Evolutionary conservation across 2,329 filamentous ascomycete genomes (phyloP).

Genomic region (Pseudogymnoascus sp.): DNA sequence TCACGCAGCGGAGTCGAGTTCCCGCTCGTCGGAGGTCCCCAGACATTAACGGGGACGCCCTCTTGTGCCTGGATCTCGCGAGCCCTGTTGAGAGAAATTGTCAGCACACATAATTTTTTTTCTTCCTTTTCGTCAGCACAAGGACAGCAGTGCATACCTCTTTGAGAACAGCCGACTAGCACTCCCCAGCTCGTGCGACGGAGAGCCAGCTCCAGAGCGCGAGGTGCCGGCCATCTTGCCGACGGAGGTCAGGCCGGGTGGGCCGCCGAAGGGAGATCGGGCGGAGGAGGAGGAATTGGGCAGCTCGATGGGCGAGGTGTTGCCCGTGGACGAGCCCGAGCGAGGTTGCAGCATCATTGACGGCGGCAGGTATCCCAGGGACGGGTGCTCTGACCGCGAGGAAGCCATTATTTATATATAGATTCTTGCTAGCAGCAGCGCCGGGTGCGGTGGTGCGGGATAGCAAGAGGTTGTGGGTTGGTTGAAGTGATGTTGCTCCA

Average conservation of each 20-base stretch:
- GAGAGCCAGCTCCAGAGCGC: slow-evolving; percentile 87
- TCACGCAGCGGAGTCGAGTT: slow-evolving; percentile 94
- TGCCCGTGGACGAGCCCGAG: slow-evolving; percentile 71
- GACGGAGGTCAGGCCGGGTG: slow-evolving; percentile 50
- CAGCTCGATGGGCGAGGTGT: slow-evolving; percentile 72
- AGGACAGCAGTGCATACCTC: slow-evolving; percentile 51
- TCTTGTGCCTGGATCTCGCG: slow-evolving; percentile 97
- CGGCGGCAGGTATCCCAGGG: slow-evolving; percentile 66
- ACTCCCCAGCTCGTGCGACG: slow-evolving; percentile 75
- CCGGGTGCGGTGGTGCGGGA: neutral
- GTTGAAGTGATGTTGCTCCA: neutral
- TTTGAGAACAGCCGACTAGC: slow-evolving; percentile 74
- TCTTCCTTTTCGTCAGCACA: neutral
- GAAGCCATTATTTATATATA: slow-evolving; percentile 75
- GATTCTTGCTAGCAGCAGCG: slow-evolving; percentile 44
- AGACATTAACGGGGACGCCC: slow-evolving; percentile 67
- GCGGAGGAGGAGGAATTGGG: slow-evolving; percentile 51
- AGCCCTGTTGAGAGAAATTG: slow-evolving; percentile 48
- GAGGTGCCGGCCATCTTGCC: slow-evolving; percentile 51
- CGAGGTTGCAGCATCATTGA: slow-evolving; percentile 20
- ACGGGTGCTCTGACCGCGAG: slow-evolving; percentile 77
- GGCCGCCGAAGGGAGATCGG: slow-evolving; percentile 65
- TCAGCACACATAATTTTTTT: neutral
- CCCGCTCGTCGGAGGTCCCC: slow-evolving; percentile 93
- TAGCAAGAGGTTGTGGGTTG: neutral